Conservation (phyloP, 148 eudicot species). For the Silene uniflora region DNA sequence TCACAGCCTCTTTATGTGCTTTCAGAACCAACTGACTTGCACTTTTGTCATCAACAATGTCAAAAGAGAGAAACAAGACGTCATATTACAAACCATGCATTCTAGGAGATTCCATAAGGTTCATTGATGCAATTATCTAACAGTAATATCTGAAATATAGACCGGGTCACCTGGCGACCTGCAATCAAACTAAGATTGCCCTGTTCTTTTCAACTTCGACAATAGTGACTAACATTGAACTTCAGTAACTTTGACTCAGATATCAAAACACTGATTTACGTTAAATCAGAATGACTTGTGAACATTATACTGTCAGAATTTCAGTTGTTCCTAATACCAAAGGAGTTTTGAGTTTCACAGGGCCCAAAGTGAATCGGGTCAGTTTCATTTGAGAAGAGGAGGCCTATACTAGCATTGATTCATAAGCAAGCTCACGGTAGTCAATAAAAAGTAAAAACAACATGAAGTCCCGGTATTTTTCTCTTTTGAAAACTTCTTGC, state of each 20-base stretch:
- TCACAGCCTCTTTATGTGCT: constrained; percentile 98
- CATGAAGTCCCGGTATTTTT: not conserved
- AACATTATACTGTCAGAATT: not conserved
- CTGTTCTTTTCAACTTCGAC: not conserved
- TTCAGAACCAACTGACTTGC: constrained; percentile 89
- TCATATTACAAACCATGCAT: not conserved
- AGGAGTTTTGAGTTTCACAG: not conserved
- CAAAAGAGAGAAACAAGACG: constrained; percentile 6
- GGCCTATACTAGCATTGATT: not conserved
- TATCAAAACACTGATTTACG: not conserved
- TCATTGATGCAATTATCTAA: not conserved
- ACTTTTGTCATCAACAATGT: constrained; percentile 35
- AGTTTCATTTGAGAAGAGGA: not conserved
- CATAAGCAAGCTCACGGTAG: not conserved
- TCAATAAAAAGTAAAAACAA: not conserved
- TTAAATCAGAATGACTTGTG: not conserved
- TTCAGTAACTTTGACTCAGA: not conserved
- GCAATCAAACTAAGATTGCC: not conserved
- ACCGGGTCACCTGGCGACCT: not conserved
- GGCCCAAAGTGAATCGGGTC: not conserved
- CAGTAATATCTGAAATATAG: not conserved
- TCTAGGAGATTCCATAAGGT: not conserved
- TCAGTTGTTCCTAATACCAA: not conserved
- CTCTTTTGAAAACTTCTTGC: not conserved
- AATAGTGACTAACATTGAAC: not conserved